Conservation (phyloP, 768 basidiomycete species). For the Boletus pseudo-olivaceus region DNA sequence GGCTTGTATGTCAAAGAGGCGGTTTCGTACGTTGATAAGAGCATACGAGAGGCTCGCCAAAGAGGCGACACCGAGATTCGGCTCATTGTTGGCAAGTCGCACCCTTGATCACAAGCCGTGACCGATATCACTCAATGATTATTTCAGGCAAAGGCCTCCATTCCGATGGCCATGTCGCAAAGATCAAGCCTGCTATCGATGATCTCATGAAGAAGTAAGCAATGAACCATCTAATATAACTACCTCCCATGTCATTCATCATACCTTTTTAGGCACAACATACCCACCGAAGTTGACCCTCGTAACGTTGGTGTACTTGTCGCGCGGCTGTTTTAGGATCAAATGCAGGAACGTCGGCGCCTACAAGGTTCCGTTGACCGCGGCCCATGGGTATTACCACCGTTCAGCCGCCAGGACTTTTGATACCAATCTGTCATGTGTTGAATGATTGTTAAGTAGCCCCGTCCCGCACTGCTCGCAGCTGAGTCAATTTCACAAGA, state of each 20-base stretch:
- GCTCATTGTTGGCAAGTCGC: conserved; percentile 76
- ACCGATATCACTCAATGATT: background rate
- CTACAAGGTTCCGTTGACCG: background rate
- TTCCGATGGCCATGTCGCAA: conserved; percentile 69
- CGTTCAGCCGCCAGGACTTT: background rate
- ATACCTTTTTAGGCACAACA: conserved; percentile 51
- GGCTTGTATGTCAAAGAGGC: conserved; percentile 95
- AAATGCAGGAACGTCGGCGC: background rate
- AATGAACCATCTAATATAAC: background rate
- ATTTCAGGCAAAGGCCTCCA: conserved; percentile 80
- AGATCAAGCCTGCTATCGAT: conserved; percentile 90
- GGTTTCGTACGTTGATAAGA: conserved; percentile 65
- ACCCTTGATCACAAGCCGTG: background rate
- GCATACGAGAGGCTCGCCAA: conserved; percentile 62
- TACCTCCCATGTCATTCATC: background rate
- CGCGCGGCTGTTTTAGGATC: conserved; percentile 44
- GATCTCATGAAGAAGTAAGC: conserved; percentile 77
- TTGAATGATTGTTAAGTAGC: background rate
- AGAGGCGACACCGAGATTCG: conserved; percentile 62
- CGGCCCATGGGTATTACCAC: background rate
- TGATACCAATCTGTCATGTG: background rate
- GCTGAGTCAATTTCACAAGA: background rate
- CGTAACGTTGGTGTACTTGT: conserved; percentile 82
- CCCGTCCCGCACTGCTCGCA: background rate
- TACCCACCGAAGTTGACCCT: conserved; percentile 74